Evolutionary conservation across 2,329 filamentous ascomycete genomes (phyloP).

Genomic region (Aspergillus sp.): DNA sequence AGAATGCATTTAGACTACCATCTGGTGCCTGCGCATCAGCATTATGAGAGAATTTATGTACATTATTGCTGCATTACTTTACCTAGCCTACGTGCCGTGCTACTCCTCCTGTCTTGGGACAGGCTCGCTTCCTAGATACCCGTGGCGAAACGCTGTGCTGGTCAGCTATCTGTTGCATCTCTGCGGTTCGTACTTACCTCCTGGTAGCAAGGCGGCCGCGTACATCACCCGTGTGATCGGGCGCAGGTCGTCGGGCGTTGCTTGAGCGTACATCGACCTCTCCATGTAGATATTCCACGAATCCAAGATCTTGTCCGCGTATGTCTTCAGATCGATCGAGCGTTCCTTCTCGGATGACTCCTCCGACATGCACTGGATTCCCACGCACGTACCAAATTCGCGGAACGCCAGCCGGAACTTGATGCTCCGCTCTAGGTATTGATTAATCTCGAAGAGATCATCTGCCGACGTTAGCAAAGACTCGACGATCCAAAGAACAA

Average conservation of each 20-base stretch:
- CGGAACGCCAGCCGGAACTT: conserved; percentile 50
- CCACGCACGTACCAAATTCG: conserved; percentile 54
- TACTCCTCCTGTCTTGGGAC: neutral
- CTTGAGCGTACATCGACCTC: conserved; percentile 26
- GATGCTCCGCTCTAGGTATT: conserved; percentile 33
- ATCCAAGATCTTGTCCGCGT: conserved; percentile 34
- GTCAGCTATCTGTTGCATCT: neutral
- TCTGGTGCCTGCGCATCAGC: neutral
- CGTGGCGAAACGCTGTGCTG: conserved; percentile 30
- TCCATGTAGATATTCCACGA: conserved; percentile 41
- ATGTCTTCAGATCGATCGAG: conserved; percentile 26
- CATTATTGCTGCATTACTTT: neutral
- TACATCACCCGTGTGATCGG: conserved; percentile 60
- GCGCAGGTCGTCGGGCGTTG: conserved; percentile 43
- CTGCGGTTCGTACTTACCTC: conserved; percentile 43
- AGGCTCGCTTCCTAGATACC: conserved; percentile 36
- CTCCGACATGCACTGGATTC: conserved; percentile 41
- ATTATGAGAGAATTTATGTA: neutral
- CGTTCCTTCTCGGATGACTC: conserved; percentile 35
- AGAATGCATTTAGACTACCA: neutral
- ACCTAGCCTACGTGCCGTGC: neutral
- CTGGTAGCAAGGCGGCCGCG: conserved; percentile 53
- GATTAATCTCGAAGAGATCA: conserved; percentile 34
- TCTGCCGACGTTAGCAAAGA: conserved; percentile 21
- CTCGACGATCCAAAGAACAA: neutral